Evolutionary conservation across 2,329 filamentous ascomycete species (phyloP), one percentile per base, ranked within the genome.

Genomic region (Tricladium varicosporioides): DNA sequence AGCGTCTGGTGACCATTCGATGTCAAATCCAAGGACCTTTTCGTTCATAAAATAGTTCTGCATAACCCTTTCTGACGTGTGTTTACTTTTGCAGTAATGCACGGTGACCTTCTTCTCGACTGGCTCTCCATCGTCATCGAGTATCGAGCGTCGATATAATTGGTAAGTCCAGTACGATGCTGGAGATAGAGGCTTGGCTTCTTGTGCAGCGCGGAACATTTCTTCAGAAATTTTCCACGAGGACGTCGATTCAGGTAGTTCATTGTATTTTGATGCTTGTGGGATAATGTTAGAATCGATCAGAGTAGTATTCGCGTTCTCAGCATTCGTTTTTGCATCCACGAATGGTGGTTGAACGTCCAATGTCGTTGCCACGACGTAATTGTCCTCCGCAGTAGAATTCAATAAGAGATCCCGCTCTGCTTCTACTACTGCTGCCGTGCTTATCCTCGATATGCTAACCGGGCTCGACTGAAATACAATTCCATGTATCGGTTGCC

Each of bases 1-100:
- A 0, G 83, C 78, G 5, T 80, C 75, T 1, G 76, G 62, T 52
- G 84, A 79, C 92, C 93, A 97, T 74, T 97, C 93, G 60, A 97
- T 80, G 67, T 97, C 92, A 60, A 97, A 91, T 0, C 92, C 92
- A n/a, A 97, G 70, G 1, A 95, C 73, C 42, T 83, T 77, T 66
- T 94, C 84, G 22, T 80, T 63, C 42, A 85, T 68, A 64, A 97
- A 96, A 56, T 87, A 79, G 56, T 81, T 72, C 15, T 82, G 76
- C 57, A 84, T 78, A 7, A 89, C 80, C 5, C 76, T 73, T 70
- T 97, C 91, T 15, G 88, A 87, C 2, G 82, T 83, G 36, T 83
- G 76, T 46, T 80, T 81, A 56, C 78, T 87, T 49, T 76, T 84
- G 76, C 91, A 96, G 71, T 96, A 96, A 68, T 93, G 85, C 0